Evolutionary conservation across 2,329 filamentous ascomycete genomes (phyloP).

Genomic region (Calcarisporium arbuscula): DNA sequence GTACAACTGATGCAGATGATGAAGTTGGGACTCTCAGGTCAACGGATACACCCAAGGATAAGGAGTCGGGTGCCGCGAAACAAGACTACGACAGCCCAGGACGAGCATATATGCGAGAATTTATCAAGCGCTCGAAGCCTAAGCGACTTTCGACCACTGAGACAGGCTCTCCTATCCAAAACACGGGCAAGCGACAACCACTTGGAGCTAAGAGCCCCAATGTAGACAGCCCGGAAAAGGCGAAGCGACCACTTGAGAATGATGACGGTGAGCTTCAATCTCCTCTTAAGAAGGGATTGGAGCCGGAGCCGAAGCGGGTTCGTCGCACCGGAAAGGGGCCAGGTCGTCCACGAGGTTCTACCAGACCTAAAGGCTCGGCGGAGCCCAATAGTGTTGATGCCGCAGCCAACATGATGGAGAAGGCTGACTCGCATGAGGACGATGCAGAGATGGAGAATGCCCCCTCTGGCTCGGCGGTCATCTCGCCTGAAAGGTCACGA

Average conservation of each 20-base stretch:
- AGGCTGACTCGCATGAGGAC: conserved; percentile 7
- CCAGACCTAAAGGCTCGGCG: conserved; percentile 2
- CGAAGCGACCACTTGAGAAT: conserved; percentile 24
- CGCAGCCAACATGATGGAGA: not conserved
- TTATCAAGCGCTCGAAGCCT: conserved; percentile 27
- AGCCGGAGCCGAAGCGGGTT: conserved; percentile 18
- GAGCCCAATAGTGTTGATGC: not conserved
- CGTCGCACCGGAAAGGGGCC: conserved; percentile 13
- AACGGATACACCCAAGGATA: not conserved
- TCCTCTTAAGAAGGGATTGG: conserved; percentile 14
- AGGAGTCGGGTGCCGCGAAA: not conserved
- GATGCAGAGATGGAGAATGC: conserved; percentile 11
- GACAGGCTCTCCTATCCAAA: conserved; percentile 23
- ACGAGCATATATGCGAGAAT: conserved; percentile 27
- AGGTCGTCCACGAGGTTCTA: not conserved
- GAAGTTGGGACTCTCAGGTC: not conserved
- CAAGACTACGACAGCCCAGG: conserved; percentile 25
- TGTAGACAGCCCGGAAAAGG: conserved; percentile 23
- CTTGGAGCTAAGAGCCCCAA: conserved; percentile 30
- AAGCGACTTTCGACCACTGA: conserved; percentile 22
- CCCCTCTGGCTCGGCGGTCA: conserved; percentile 22
- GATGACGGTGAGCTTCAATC: conserved; percentile 13
- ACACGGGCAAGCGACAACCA: conserved; percentile 19
- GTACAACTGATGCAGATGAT: not conserved
- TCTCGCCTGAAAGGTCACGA: conserved; percentile 23